These are phyloP conservation scores for Phytopythium vexans DNA, from an alignment of 352 stramenopile genomes.

Conservation along the genomic window DNA sequence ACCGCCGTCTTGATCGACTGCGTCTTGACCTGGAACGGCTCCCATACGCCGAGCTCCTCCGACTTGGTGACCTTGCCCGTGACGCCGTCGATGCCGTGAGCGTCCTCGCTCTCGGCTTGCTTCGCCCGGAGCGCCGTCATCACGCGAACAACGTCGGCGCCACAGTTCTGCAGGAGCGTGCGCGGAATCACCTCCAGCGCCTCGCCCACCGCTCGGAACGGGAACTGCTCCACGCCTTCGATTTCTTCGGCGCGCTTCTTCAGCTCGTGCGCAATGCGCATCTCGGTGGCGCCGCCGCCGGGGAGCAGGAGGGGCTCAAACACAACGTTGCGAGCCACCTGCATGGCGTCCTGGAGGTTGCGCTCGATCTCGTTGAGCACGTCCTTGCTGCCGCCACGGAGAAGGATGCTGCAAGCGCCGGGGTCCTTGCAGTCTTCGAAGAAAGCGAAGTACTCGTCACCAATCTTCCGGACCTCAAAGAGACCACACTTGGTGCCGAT, in stretches of 20 bases:
- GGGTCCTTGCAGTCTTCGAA: constrained; percentile 98
- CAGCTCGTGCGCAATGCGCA: constrained; percentile 96
- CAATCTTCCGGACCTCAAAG: constrained; percentile 96
- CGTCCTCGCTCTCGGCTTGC: constrained; percentile 79
- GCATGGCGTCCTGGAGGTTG: constrained; percentile 99
- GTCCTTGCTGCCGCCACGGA: constrained; percentile 98
- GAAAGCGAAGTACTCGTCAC: constrained; percentile 98
- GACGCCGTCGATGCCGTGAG: constrained; percentile 80
- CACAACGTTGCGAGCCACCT: constrained; percentile 99
- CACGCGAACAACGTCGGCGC: constrained; percentile 97
- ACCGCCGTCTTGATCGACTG: constrained; percentile 99
- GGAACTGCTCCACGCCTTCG: constrained; percentile 96
- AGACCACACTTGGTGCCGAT: constrained; percentile 98
- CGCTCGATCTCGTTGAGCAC: constrained; percentile 99
- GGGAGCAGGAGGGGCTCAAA: constrained; percentile 97
- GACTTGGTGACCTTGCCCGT: constrained; percentile 93
- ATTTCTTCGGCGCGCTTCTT: constrained; percentile 88
- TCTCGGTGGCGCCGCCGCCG: constrained; percentile 96
- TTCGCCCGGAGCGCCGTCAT: constrained; percentile 97
- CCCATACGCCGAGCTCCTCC: constrained; percentile 96
- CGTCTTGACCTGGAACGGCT: constrained; percentile 99
- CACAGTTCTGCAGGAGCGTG: constrained; percentile 99
- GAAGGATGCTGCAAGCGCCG: constrained; percentile 98
- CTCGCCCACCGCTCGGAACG: constrained; percentile 96
- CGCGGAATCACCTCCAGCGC: constrained; percentile 99